Base-by-base conservation (phyloP, 2,329 filamentous ascomycete genomes). In the Fusarium burgessii region DNA sequence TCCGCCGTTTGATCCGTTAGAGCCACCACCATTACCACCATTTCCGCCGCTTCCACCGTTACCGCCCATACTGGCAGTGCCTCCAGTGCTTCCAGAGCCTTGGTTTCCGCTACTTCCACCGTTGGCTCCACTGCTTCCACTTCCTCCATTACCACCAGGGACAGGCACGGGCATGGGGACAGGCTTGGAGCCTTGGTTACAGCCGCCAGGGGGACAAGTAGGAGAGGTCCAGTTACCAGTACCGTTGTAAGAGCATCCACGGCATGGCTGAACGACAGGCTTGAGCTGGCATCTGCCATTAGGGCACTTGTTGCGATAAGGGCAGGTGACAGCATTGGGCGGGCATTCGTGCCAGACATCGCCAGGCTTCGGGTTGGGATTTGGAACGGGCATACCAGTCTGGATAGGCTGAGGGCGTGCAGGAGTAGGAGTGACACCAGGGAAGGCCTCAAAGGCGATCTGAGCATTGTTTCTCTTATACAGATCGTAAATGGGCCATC, bases 331-430 rank as follows among this genome's bases (percentile, higher is more conserved):
- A 25, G 67, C 61, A n/a, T 41, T 42, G 11, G 72, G 54, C 9
- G 72, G 63, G 49, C 72, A 74, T 15, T 74, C 70, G 14, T 62
- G 66, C 32, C 60, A 74, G 12, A 74, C 62, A 25, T 74, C 59
- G 18, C 70, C 70, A 8, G 70, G 70, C 29, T 61, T 68, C 32
- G 46, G 50, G 10, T 35, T 62, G 49, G 54, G 61, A 5, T 56
- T 57, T 11, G 52, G 45, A 9, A 32, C 45, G 6, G 70, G 62
- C 9, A 41, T 42, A 12, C 41, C 51, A 7, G 67, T 66, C 23
- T 66, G 61, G 7, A 38, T 27, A n/a, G 66, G 41, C 3, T 20
- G 49, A 10, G 67, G 43, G 9, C 47, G 32, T 25, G 25, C 38
- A 23, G 69, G 69, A 17, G 59, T 72, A 32, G 65, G 49, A 3